Evolutionary conservation across 305 asterid genomes (phyloP), one percentile per base, ranked within the genome.

Genomic region (Fraxinus paxiana): DNA sequence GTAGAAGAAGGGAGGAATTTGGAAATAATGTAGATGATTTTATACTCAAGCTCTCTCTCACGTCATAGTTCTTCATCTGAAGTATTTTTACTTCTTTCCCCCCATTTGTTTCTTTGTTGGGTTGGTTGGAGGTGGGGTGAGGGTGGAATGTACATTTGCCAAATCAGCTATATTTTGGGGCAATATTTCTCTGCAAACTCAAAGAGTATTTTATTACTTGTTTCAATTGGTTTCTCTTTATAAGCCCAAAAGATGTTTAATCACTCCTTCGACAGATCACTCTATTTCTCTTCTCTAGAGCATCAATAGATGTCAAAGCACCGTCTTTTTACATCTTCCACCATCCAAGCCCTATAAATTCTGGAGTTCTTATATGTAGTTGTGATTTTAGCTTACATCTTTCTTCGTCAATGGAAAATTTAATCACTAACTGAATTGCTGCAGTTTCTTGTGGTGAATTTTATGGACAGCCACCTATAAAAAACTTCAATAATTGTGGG

Each of bases 371-470:
- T 75, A 73, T 78, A 78, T 67, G 37, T 9, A 76, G 71, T 73
- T n/a, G 41, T 63, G 73, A 7, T 69, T 69, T 75, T 75, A 2
- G 71, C 76, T 28, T 70, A 77, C 54, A 54, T 34, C 78, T 73
- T 24, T 84, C 37, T 77, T 70, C 26, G 20, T 72, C 31, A n/a
- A 75, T 56, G 75, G 34, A 18, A 46, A 20, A 22, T 72, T 12
- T 69, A 65, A 73, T 73, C 10, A 76, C 20, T 80, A 35, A 72
- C 80, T 79, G 26, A 77, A 59, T 59, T 71, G 61, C 75, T 85
- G 83, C 92, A 92, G 97, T 92, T 85, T 87, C 91, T 73, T 88
- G 88, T 86, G 97, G 97, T 46, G 97, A 90, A 84, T 92, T 86
- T 87, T 74, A 51, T 82, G 94, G 87, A 41, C 87, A 79, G 51